phyloP scores from a whole-genome alignment of 345 rosid species.

The Clarkia xantiana region DNA sequence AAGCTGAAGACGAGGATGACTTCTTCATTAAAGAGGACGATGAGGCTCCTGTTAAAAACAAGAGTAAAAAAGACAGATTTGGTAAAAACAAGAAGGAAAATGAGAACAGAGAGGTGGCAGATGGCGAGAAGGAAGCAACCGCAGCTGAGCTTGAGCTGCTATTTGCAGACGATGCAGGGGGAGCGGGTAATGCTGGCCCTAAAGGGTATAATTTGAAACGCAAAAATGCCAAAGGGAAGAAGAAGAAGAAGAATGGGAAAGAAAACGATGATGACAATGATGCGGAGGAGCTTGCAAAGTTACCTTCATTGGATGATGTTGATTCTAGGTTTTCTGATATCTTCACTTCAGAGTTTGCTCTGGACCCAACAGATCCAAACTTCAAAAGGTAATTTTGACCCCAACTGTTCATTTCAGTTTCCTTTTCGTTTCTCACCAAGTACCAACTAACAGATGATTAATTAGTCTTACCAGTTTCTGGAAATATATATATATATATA shows the following conservation, averaged over 20 bases:
- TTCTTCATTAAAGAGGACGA: slow-evolving; percentile 62
- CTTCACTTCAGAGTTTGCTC: slow-evolving; percentile 41
- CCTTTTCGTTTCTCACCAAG: too few species aligned
- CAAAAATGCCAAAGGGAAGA: slow-evolving; percentile 44
- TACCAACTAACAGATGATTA: too few species aligned
- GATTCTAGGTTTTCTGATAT: slow-evolving; percentile 67
- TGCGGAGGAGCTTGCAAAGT: slow-evolving; percentile 9
- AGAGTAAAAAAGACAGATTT: slow-evolving; percentile 20
- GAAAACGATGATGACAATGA: slow-evolving; percentile 36
- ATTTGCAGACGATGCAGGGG: slow-evolving; percentile 61
- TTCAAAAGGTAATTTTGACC: slow-evolving; percentile 52
- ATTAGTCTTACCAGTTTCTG: too few species aligned
- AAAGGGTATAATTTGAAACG: slow-evolving; percentile 75
- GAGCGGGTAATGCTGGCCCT: slow-evolving; percentile 19
- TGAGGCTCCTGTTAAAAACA: slow-evolving; percentile 32
- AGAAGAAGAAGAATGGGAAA: slow-evolving; percentile 33
- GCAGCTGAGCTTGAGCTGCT: slow-evolving; percentile 77
- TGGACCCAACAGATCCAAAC: slow-evolving; percentile 95
- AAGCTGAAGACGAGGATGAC: slow-evolving; percentile 38
- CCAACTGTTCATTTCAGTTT: too few species aligned
- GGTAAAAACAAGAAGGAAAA: slow-evolving; percentile 11
- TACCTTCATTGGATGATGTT: slow-evolving; percentile 38
- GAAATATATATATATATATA: too few species aligned
- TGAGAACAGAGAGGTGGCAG: slow-evolving; percentile 17
- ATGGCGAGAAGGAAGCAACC: slow-evolving; percentile 38